Conservation (phyloP, 31 red algal genomes). For the Porphyra umbilicalis region DNA sequence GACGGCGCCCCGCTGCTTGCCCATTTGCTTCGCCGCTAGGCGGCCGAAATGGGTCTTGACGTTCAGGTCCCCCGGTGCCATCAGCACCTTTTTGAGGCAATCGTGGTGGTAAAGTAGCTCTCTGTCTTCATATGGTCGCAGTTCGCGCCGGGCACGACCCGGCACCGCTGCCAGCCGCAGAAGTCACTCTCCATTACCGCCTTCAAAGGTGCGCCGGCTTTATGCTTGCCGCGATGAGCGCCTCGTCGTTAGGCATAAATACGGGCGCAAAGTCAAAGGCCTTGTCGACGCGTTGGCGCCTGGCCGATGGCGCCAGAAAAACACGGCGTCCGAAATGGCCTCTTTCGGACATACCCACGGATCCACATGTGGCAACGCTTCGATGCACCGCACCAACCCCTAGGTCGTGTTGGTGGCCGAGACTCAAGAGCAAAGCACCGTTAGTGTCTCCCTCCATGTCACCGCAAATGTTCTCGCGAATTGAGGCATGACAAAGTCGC, state of each 20-base stretch:
- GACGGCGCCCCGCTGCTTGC: too few relatives aligned
- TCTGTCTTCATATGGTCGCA: too few relatives aligned
- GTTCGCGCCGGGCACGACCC: too few relatives aligned
- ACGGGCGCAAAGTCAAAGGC: background rate
- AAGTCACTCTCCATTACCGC: background rate
- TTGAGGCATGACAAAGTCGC: background rate
- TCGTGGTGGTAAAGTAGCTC: too few relatives aligned
- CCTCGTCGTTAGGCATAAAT: background rate
- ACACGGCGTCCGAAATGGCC: too few relatives aligned
- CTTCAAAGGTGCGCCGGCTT: background rate
- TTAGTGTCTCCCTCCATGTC: too few relatives aligned
- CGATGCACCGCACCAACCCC: background rate
- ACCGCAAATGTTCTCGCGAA: background rate
- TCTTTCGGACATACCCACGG: background rate
- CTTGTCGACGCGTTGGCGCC: background rate
- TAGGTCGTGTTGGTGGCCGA: background rate
- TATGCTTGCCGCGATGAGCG: background rate
- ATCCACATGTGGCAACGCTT: background rate
- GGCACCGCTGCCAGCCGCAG: too few relatives aligned
- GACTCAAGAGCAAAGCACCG: background rate
- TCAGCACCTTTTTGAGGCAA: too few relatives aligned
- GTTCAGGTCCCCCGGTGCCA: too few relatives aligned
- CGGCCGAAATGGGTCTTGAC: too few relatives aligned
- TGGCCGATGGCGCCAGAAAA: too few relatives aligned
- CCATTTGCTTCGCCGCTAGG: too few relatives aligned